These are phyloP conservation scores for Kuraishia piskuri DNA, from an alignment of 805 yeast species.

Conservation along the genomic window DNA sequence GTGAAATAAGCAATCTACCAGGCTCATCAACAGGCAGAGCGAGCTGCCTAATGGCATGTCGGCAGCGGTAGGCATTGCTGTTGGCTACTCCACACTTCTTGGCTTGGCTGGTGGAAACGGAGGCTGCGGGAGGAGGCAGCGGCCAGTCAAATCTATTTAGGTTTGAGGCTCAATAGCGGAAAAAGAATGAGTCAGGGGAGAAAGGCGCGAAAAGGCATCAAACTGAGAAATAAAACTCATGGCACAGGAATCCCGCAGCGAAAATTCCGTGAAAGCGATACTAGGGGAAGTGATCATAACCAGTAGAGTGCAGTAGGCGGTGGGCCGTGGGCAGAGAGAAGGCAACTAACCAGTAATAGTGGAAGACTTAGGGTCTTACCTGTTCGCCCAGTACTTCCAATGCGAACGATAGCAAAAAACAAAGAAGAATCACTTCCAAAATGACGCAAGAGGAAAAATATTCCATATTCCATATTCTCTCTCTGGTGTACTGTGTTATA, in stretches of 20 bases:
- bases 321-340: too few species aligned
- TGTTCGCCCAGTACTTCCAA: too few species aligned
- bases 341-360: too few species aligned
- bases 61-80: neutral
- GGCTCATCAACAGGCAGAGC: neutral
- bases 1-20: neutral
- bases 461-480: too few species aligned
- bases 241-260: neutral
- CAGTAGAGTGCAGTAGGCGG: too few species aligned
- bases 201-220: neutral
- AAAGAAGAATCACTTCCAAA: too few species aligned
- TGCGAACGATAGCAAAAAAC: too few species aligned
- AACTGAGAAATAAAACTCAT: too few species aligned
- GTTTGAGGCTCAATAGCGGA: neutral
- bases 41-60: neutral
- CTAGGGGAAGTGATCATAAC: too few species aligned
- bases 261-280: neutral
- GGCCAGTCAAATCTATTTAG: neutral
- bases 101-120: neutral
- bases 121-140: neutral
- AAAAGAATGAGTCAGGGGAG: neutral
- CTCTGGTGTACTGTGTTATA: too few species aligned
- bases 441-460: too few species aligned
- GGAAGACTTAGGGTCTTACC: too few species aligned
- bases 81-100: neutral